Evolutionary conservation across 495 filamentous ascomycete genomes (phyloP), one percentile per base, ranked within the genome.

Genomic region (Xylaria castorea): DNA sequence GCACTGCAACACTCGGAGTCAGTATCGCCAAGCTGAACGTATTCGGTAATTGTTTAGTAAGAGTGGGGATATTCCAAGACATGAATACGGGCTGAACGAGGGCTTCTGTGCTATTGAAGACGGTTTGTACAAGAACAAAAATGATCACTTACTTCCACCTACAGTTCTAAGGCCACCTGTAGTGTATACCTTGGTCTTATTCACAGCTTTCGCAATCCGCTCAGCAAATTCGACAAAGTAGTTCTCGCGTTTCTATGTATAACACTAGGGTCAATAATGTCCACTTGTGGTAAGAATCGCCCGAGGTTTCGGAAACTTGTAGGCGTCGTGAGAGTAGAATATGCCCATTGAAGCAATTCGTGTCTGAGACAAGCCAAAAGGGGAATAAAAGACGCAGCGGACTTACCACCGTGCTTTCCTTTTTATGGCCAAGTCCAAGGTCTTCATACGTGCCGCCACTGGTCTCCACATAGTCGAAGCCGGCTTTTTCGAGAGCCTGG

Each of bases 211-310:
- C 6, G 84, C 80, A 70, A 91, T 91, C 51, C 78, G 67, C 48
- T 91, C 85, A 0, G 90, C 90, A 71, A 90, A 91, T 7, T 91
- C 87, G 62, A 92, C 76, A 80, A 92, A 92, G 81, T 90, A 91
- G 25, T 87, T 83, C 77, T 92, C 90, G n/a, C 90, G 81, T 75
- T 85, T 84, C n/a, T n/a, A n/a, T n/a, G n/a, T n/a, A n/a, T n/a
- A n/a, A n/a, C n/a, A n/a, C n/a, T n/a, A n/a, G n/a, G n/a, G n/a
- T n/a, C n/a, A n/a, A n/a, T n/a, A n/a, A n/a, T n/a, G n/a, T n/a
- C n/a, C n/a, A n/a, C n/a, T n/a, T n/a, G n/a, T n/a, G n/a, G n/a
- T n/a, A n/a, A n/a, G n/a, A n/a, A n/a, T n/a, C n/a, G n/a, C n/a
- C n/a, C n/a, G n/a, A n/a, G n/a, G n/a, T n/a, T n/a, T n/a, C n/a